phyloP scores from a whole-genome alignment of 169 alveolate species.

The Plasmodium yoelii region DNA sequence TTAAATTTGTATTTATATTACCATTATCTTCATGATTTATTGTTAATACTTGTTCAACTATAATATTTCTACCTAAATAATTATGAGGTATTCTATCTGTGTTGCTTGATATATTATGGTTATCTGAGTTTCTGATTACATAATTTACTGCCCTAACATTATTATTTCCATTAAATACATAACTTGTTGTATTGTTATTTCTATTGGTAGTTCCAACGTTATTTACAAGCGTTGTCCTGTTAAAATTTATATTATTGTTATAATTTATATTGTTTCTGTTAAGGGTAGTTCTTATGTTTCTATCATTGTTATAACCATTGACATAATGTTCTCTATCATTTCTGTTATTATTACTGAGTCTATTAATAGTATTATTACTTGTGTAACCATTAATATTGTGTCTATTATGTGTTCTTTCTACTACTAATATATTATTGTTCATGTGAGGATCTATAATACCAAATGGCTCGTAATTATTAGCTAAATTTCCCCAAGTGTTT shows the following conservation, averaged over 20 bases:
- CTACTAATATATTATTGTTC: slow-evolving; percentile 2
- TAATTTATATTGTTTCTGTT: neutral
- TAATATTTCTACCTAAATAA: slow-evolving; percentile 16
- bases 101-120: neutral
- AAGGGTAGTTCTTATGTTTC: neutral
- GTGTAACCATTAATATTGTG: slow-evolving; percentile 10
- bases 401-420: slow-evolving; percentile 15
- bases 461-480: slow-evolving; percentile 4
- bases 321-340: neutral
- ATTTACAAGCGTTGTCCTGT: neutral
- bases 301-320: neutral
- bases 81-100: neutral
- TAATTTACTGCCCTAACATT: neutral
- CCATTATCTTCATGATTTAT: slow-evolving; percentile 9
- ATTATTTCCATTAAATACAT: neutral
- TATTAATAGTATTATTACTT: neutral
- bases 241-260: neutral
- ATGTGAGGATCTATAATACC: slow-evolving; percentile 2
- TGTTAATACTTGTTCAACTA: slow-evolving; percentile 13
- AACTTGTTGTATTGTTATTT: slow-evolving; percentile 13
- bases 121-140: neutral
- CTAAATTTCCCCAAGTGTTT: slow-evolving; percentile 11
- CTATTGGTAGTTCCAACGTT: neutral
- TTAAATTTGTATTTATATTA: slow-evolving; percentile 12
- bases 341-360: neutral